Conservation (phyloP, 768 basidiomycete species). For the Chalciporus piperatus region DNA sequence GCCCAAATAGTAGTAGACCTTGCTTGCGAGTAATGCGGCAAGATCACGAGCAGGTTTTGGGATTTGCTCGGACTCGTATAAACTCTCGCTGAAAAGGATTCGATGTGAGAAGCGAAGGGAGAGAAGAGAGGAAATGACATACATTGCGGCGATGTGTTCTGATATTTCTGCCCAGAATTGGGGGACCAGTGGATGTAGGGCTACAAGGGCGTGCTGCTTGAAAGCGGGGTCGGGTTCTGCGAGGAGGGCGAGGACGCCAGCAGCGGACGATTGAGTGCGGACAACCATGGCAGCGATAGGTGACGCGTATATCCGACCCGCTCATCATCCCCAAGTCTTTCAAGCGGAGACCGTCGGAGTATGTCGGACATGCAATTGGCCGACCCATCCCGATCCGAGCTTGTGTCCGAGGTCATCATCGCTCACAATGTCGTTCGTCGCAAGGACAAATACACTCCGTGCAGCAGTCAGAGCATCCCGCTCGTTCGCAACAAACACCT, state of each 20-base stretch:
- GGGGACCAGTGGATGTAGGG: constrained; percentile 79
- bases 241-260: constrained; percentile 88
- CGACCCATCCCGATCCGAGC: constrained; percentile 27
- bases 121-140: constrained; percentile 32
- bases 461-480: constrained; percentile 33
- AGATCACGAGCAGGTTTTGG: constrained; percentile 70
- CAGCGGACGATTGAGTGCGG: constrained; percentile 76
- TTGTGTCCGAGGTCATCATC: constrained; percentile 9
- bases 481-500: constrained; percentile 39
- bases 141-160: constrained; percentile 90
- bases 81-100: constrained; percentile 61
- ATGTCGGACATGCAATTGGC: constrained; percentile 9
- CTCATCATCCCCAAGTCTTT: constrained; percentile 45
- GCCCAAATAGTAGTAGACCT: constrained; percentile 96
- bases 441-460: constrained; percentile 49
- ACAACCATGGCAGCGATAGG: constrained; percentile 49
- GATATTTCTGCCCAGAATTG: constrained; percentile 99
- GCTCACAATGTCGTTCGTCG: constrained; percentile 47
- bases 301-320: constrained; percentile 32
- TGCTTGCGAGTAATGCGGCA: constrained; percentile 93
- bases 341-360: constrained; percentile 31
- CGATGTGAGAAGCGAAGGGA: constrained; percentile 9
- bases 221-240: constrained; percentile 85
- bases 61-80: constrained; percentile 83
- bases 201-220: constrained; percentile 87